phyloP scores from a whole-genome alignment of 2,329 filamentous ascomycete species.

The Epichloe amarillans region DNA sequence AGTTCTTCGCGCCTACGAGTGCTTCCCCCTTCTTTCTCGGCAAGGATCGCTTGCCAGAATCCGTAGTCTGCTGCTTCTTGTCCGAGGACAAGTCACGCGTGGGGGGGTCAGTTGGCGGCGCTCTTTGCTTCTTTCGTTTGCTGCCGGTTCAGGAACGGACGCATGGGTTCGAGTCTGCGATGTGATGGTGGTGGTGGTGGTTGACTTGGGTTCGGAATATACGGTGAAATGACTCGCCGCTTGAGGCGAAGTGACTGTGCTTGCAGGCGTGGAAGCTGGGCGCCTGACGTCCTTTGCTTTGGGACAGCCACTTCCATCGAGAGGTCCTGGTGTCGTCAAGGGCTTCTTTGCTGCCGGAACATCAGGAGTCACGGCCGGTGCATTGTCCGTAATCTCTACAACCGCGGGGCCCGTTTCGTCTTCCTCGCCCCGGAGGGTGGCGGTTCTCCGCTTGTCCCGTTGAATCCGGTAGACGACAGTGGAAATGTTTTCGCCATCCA shows the following conservation, averaged over 20 bases:
- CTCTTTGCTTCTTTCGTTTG: slow-evolving; percentile 35
- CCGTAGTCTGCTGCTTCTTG: not conserved
- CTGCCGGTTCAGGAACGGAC: slow-evolving; percentile 4
- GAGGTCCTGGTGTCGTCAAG: not conserved
- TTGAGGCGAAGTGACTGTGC: slow-evolving; percentile 3
- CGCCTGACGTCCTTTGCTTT: not conserved
- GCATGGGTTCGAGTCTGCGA: not conserved
- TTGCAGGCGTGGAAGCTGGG: slow-evolving; percentile 1
- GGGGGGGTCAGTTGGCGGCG: slow-evolving; percentile 17
- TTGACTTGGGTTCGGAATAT: not conserved
- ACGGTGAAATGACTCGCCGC: slow-evolving; percentile 6
- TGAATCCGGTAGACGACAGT: slow-evolving; percentile 47
- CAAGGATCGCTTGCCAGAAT: slow-evolving; percentile 6
- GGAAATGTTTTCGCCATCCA: slow-evolving; percentile 25
- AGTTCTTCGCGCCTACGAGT: slow-evolving; percentile 6
- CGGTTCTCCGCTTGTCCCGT: slow-evolving; percentile 34
- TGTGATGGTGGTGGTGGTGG: not conserved
- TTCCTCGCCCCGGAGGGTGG: slow-evolving; percentile 23
- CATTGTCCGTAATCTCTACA: slow-evolving; percentile 16
- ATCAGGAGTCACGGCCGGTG: slow-evolving; percentile 1
- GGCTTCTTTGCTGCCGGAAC: not conserved
- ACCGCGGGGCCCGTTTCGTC: slow-evolving; percentile 14
- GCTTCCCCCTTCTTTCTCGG: slow-evolving; percentile 18
- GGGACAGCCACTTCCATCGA: not conserved
- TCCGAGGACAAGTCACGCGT: slow-evolving; percentile 9